phyloP scores from a whole-genome alignment of 2,329 filamentous ascomycete genomes.

The Aulographum hederae region DNA sequence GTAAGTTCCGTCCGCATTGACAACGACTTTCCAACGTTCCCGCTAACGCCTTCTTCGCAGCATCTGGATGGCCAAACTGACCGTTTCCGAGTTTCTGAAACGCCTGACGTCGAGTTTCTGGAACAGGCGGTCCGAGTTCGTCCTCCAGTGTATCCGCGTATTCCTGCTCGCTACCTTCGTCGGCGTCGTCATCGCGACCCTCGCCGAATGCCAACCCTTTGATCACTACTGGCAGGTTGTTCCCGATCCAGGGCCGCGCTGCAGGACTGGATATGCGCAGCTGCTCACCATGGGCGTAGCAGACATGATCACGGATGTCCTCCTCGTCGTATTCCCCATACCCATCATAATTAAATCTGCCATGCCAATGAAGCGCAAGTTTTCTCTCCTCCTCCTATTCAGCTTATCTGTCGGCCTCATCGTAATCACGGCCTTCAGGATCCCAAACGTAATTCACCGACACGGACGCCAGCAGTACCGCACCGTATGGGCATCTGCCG shows the following conservation, averaged over 20 bases:
- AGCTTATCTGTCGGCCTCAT: slow-evolving; percentile 69
- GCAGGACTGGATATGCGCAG: slow-evolving; percentile 73
- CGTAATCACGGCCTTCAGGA: slow-evolving; percentile 59
- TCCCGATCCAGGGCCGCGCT: slow-evolving; percentile 67
- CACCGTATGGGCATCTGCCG: slow-evolving; percentile 73
- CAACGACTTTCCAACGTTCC: not conserved
- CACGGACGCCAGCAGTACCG: slow-evolving; percentile 69
- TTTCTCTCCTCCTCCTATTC: slow-evolving; percentile 66
- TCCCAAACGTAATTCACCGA: slow-evolving; percentile 56
- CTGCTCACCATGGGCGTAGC: slow-evolving; percentile 76
- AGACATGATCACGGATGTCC: slow-evolving; percentile 74
- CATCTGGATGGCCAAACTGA: slow-evolving; percentile 81
- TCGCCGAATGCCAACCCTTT: slow-evolving; percentile 56
- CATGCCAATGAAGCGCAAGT: slow-evolving; percentile 60
- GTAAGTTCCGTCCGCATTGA: slow-evolving; percentile 34
- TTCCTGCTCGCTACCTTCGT: slow-evolving; percentile 64
- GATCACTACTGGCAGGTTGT: slow-evolving; percentile 38
- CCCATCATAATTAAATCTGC: slow-evolving; percentile 61
- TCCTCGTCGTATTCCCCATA: slow-evolving; percentile 77
- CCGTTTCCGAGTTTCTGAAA: slow-evolving; percentile 80
- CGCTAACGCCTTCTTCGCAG: slow-evolving; percentile 25
- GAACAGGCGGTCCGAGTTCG: slow-evolving; percentile 55
- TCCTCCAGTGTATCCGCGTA: slow-evolving; percentile 53
- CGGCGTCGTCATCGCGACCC: slow-evolving; percentile 61
- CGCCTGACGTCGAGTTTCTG: slow-evolving; percentile 70